These are phyloP conservation scores for Saccharomycopsis schoenii DNA, from an alignment of 805 yeast species.

Conservation along the genomic window DNA sequence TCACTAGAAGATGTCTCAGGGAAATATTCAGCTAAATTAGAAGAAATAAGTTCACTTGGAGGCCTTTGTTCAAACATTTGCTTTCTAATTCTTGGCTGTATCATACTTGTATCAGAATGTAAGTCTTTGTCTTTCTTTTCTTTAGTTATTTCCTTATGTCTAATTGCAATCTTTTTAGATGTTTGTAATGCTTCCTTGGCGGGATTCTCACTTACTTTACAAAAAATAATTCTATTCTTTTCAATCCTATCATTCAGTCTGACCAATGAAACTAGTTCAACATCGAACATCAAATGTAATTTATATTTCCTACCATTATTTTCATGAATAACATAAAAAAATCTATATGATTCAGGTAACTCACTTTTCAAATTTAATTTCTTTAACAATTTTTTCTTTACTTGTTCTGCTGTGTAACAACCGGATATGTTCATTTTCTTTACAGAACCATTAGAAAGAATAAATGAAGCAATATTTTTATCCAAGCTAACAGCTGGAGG, in stretches of 20 bases:
- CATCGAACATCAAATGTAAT: slow-evolving; percentile 51
- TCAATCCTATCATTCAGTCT: slow-evolving; percentile 65
- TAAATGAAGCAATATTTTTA: slow-evolving; percentile 47
- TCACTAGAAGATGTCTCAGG: slow-evolving; percentile 70
- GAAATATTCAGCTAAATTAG: slow-evolving; percentile 82
- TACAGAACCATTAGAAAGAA: slow-evolving; percentile 63
- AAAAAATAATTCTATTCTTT: slow-evolving; percentile 58
- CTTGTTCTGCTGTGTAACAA: slow-evolving; percentile 71
- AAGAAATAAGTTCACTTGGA: slow-evolving; percentile 82
- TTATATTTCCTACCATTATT: slow-evolving; percentile 23
- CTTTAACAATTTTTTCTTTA: slow-evolving; percentile 58
- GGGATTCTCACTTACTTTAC: slow-evolving; percentile 56
- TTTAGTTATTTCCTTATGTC: slow-evolving; percentile 3
- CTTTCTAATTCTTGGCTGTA: slow-evolving; percentile 18
- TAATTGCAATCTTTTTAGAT: slow-evolving; percentile 27
- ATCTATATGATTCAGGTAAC: slow-evolving; percentile 37
- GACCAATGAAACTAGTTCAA: slow-evolving; percentile 73
- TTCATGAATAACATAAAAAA: slow-evolving; percentile 47
- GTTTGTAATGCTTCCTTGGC: slow-evolving; percentile 47
- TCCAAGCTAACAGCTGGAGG: slow-evolving; percentile 19
- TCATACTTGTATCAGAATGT: neutral
- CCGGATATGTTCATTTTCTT: slow-evolving; percentile 64
- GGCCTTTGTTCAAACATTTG: slow-evolving; percentile 79
- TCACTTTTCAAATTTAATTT: slow-evolving; percentile 39
- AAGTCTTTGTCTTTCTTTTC: slow-evolving; percentile 19